Percentiles rank a stretch among this genome's conserved stretches.
Conservation (phyloP, 2,329 filamentous ascomycete genomes). For the Paracoccidioides brasiliensis region DNA sequence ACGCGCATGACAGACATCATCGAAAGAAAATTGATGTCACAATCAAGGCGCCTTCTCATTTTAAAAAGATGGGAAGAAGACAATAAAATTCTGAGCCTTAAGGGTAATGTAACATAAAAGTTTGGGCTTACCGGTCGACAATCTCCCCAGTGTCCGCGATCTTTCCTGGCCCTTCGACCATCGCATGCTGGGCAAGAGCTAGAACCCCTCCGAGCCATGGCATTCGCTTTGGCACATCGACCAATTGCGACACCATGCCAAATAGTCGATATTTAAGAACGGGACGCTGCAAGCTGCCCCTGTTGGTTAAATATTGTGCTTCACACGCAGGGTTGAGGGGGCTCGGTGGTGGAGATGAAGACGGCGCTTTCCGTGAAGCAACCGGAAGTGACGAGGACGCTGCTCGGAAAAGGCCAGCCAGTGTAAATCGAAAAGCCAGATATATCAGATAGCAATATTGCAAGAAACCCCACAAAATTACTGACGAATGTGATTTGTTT, state of each 20-base stretch:
- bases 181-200: constrained; percentile 61
- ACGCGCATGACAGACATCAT: not conserved
- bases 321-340: constrained; percentile 17
- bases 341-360: constrained; percentile 17
- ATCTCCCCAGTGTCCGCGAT: constrained; percentile 62
- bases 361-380: constrained; percentile 10
- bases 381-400: constrained; percentile 45
- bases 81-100: not conserved
- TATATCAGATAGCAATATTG: constrained; percentile 41
- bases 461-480: constrained; percentile 39
- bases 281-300: constrained; percentile 37
- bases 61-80: constrained; percentile 11
- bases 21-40: not conserved
- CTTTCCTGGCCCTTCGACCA: constrained; percentile 59
- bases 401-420: constrained; percentile 52
- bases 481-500: constrained; percentile 23
- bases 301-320: constrained; percentile 19
- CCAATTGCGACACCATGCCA: constrained; percentile 56
- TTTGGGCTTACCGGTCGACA: constrained; percentile 72
- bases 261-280: constrained; percentile 67
- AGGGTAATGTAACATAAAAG: constrained; percentile 8
- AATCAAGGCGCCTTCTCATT: constrained; percentile 2
- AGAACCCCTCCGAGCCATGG: constrained; percentile 73
- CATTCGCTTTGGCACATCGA: constrained; percentile 69
- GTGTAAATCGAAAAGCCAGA: constrained; percentile 52